Evolutionary conservation across 352 stramenopile genomes (phyloP).

Genomic region (Phytopythium boreale): DNA sequence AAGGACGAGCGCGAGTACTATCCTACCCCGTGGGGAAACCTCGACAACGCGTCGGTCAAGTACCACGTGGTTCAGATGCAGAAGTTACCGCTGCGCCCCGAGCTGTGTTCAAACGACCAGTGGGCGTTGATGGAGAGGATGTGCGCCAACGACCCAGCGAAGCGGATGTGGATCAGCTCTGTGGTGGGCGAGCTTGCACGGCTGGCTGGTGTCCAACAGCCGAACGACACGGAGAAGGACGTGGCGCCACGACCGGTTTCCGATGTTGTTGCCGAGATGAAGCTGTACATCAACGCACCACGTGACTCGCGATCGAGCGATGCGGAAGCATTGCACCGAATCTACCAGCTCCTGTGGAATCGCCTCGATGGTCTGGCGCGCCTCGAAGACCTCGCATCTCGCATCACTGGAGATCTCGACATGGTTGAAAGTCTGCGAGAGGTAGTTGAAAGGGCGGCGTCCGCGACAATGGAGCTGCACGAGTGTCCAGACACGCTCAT

Average conservation of each 20-base stretch:
- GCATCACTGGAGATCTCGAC: too few relatives aligned
- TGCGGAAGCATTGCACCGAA: neutral
- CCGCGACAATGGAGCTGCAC: neutral
- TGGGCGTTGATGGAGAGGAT: neutral
- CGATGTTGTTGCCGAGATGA: neutral
- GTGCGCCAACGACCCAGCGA: neutral
- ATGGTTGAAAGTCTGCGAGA: neutral
- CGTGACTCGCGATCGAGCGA: neutral
- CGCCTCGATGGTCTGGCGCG: constrained; percentile 1
- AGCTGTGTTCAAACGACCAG: neutral
- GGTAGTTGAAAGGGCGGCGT: neutral
- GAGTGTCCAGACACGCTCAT: neutral
- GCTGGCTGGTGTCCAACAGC: neutral
- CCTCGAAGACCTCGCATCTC: neutral
- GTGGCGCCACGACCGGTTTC: neutral
- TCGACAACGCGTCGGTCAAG: neutral
- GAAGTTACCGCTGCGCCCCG: neutral
- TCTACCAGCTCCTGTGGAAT: neutral
- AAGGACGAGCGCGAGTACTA: neutral
- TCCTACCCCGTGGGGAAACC: neutral
- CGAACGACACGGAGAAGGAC: too few relatives aligned
- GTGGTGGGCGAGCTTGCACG: neutral
- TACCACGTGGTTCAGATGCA: neutral
- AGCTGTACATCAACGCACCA: neutral
- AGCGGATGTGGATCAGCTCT: neutral